Base-by-base conservation (phyloP, 805 yeast genomes). In the Ogataea degrootiae region DNA sequence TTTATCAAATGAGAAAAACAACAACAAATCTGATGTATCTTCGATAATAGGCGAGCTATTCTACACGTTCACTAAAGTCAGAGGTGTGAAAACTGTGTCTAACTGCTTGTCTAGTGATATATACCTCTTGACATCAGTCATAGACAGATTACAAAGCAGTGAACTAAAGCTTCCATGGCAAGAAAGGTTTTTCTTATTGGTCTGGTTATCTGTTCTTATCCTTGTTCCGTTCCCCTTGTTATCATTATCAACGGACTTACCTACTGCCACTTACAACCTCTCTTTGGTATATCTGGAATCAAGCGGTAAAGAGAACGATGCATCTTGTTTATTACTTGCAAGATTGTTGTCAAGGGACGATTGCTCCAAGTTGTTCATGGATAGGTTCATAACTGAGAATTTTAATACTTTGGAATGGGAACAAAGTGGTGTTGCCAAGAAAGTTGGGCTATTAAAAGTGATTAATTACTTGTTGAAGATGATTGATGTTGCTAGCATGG, bases 151-250 rank as follows among this genome's bases (percentile, higher is more conserved):
- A 11, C 16, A 16, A 31, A 29, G 6, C 11, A 17, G 23, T 5
- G 12, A 41, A 29, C 56, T 41, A 41, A 44, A 43, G 5, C 40
- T 52, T 6, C n/a, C 42, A 16, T 80, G 85, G 87, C 70, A 74
- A 42, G 70, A 69, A 31, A 59, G 67, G 34, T 82, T 69, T 47
- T 63, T 83, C 11, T 59, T 81, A 38, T 63, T 89, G 8, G 68
- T 85, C 3, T 91, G 96, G 96, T 71, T 88, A 9, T 75, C 84
- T 0, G 79, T 83, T 9, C 66, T 90, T 21, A 75, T 82, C 0
- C 67, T 86, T n/a, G 79, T 83, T 0, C 97, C 98, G 0, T 90
- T 91, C 58, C 74, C 78, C 2, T 67, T 91, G 23, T 65, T 62
- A 1, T 52, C 65, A 0, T 63, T 83, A 15, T 42, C 60, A 2